Evolutionary conservation across 192 early-diverging fungal genomes (phyloP).

Genomic region (Podochytrium sp.): DNA sequence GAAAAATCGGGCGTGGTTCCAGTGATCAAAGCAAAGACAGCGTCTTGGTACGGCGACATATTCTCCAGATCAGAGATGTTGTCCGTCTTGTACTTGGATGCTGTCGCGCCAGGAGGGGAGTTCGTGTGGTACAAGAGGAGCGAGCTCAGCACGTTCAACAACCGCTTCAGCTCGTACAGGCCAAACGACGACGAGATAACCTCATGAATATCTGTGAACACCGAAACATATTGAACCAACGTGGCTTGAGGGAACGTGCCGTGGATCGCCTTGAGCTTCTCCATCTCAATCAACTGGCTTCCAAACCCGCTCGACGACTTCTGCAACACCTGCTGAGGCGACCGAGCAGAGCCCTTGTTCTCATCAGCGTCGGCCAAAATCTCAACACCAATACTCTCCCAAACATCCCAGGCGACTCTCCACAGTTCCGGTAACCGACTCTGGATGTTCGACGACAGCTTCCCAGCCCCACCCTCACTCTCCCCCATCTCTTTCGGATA

Average conservation of each 20-base stretch:
- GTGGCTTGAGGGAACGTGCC: slow-evolving; percentile 76
- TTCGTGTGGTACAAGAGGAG: slow-evolving; percentile 69
- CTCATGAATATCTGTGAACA: slow-evolving; percentile 67
- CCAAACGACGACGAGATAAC: slow-evolving; percentile 57
- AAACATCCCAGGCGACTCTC: slow-evolving; percentile 67
- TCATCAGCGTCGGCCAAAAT: slow-evolving; percentile 52
- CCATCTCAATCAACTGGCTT: slow-evolving; percentile 21
- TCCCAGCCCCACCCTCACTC: slow-evolving; percentile 17
- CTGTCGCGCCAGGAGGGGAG: slow-evolving; percentile 50
- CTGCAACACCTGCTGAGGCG: slow-evolving; percentile 12
- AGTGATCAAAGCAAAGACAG: slow-evolving; percentile 64
- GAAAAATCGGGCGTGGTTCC: slow-evolving; percentile 37
- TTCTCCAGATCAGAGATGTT: slow-evolving; percentile 57
- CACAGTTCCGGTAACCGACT: slow-evolving; percentile 51
- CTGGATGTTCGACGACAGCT: slow-evolving; percentile 28
- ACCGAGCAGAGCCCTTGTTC: background rate
- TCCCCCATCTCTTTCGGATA: slow-evolving; percentile 42
- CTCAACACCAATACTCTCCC: slow-evolving; percentile 75
- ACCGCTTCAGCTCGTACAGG: slow-evolving; percentile 54
- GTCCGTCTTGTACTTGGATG: slow-evolving; percentile 41
- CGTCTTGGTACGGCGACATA: slow-evolving; percentile 69
- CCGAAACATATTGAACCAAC: slow-evolving; percentile 61
- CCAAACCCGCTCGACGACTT: slow-evolving; percentile 33
- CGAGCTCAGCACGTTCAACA: slow-evolving; percentile 54
- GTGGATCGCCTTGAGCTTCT: slow-evolving; percentile 31